These are phyloP conservation scores for Eucalyptus cloeziana DNA, from an alignment of 345 rosid species.

Conservation along the genomic window DNA sequence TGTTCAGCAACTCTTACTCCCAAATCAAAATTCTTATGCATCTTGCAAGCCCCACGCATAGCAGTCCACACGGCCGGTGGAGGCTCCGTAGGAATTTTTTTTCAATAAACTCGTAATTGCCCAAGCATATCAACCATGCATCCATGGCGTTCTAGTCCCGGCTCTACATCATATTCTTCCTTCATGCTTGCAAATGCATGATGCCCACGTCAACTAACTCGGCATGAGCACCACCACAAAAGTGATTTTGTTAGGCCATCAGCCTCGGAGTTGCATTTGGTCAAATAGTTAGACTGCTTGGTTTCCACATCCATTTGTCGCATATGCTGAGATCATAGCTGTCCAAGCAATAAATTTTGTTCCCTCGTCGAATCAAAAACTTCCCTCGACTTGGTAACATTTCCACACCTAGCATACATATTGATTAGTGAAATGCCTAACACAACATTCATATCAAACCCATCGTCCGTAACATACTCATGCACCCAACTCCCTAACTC, in stretches of 20 bases:
- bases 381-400: slow-evolving; percentile 36
- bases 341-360: slow-evolving; percentile 68
- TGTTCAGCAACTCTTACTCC: slow-evolving; percentile 59
- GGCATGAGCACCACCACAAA: slow-evolving; percentile 72
- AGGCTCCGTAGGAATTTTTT: slow-evolving; percentile 20
- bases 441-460: slow-evolving; percentile 38
- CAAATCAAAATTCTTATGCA: slow-evolving; percentile 67
- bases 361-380: slow-evolving; percentile 50
- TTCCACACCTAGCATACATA: slow-evolving; percentile 73
- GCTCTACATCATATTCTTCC: slow-evolving; percentile 21
- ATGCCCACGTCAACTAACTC: slow-evolving; percentile 48
- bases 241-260: slow-evolving; percentile 42
- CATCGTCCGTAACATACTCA: slow-evolving; percentile 16
- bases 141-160: slow-evolving; percentile 56
- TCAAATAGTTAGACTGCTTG: slow-evolving; percentile 38
- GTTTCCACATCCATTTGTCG: slow-evolving; percentile 56
- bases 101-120: slow-evolving; percentile 35
- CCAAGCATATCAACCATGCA: slow-evolving; percentile 82
- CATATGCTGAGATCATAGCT: slow-evolving; percentile 80
- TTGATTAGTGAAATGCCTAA: slow-evolving; percentile 75
- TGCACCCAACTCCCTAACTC: slow-evolving; percentile 55
- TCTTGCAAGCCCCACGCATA: slow-evolving; percentile 89
- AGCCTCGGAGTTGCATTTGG: slow-evolving; percentile 33
- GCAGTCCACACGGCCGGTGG: slow-evolving; percentile 83
- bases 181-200: slow-evolving; percentile 36